Evolutionary conservation across 805 yeast species (phyloP), one percentile per base, ranked within the genome.

Genomic region (Candida hungchunana): DNA sequence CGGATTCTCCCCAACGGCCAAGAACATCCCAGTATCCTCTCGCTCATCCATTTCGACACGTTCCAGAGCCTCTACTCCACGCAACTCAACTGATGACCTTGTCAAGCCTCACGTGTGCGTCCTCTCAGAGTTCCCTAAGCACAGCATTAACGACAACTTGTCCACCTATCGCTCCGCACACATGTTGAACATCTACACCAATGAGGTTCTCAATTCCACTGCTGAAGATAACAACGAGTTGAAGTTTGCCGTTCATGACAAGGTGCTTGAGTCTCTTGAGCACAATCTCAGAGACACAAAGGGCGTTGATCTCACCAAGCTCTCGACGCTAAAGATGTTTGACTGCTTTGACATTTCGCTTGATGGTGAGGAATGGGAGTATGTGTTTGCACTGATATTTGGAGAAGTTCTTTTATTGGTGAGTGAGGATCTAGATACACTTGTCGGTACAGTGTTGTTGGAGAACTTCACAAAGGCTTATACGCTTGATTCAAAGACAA

Each of bases 341-440:
- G 78, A 73, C 42, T 49, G 44, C 18, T 46, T 69, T 16, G 56
- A 60, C 14, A 63, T 70, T 14, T 67, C 75, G 12, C 56, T 63
- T 4, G 68, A 68, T 46, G 73, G 69, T 2, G 48, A 39, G 2
- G 51, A 55, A 12, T 73, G 76, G 75, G 69, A 65, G 41, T 31
- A 36, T 22, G 53, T 63, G 4, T 42, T 51, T 13, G 55, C 59
- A 16, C 64, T 53, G 36, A 44, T 67, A 12, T 67, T 68, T 40
- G 59, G 54, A 16, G 48, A 56, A 12, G 39, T 51, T 5, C 29
- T 66, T 13, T 28, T 67, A 1, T 26, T 68, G 29, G 19, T 50
- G n/a, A 41, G 44, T 25, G 43, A 47, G 14, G 46, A 39, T 7
- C 13, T 48, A 23, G 41, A 48, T 19, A 36, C 43, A 2, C 45